Evolutionary conservation across 371 early-diverging fungal genomes (phyloP).

Genomic region (Mucor sp.): DNA sequence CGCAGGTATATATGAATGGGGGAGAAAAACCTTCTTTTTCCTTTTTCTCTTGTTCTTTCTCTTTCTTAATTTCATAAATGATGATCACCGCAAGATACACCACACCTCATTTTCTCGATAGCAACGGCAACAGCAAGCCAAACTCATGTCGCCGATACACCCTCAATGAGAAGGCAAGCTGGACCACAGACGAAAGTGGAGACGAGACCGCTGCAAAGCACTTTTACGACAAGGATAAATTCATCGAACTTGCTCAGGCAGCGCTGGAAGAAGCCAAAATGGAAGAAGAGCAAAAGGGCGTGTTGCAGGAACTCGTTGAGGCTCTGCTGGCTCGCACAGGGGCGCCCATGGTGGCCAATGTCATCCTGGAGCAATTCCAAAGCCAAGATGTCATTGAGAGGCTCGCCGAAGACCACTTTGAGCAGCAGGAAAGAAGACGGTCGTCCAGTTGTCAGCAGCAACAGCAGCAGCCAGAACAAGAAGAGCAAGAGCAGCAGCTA

Average conservation of each 20-base stretch:
- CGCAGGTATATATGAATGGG: not conserved
- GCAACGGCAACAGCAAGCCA: not conserved
- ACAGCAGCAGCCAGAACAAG: not conserved
- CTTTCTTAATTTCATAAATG: not conserved
- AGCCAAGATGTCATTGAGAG: slow-evolving; percentile 46
- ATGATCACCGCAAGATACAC: slow-evolving; percentile 22
- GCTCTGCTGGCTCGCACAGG: slow-evolving; percentile 34
- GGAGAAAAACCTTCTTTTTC: not conserved
- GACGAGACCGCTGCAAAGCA: slow-evolving; percentile 12
- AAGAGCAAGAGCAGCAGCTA: not conserved
- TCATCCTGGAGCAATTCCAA: slow-evolving; percentile 33
- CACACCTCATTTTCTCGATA: not conserved
- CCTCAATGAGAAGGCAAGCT: slow-evolving; percentile 13
- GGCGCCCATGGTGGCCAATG: slow-evolving; percentile 32
- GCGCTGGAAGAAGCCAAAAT: slow-evolving; percentile 39
- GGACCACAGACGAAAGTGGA: slow-evolving; percentile 26
- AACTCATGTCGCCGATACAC: slow-evolving; percentile 17
- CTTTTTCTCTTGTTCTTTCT: not conserved
- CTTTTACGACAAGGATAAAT: slow-evolving; percentile 26
- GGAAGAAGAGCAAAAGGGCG: slow-evolving; percentile 42
- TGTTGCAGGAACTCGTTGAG: slow-evolving; percentile 38
- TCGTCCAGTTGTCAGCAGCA: slow-evolving; percentile 2
- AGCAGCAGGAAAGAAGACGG: slow-evolving; percentile 14
- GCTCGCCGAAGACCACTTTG: slow-evolving; percentile 31
- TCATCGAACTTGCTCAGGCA: slow-evolving; percentile 42